Base-by-base conservation (phyloP, 108 stramenopile species). In the Stephanodiscus minutulus region DNA sequence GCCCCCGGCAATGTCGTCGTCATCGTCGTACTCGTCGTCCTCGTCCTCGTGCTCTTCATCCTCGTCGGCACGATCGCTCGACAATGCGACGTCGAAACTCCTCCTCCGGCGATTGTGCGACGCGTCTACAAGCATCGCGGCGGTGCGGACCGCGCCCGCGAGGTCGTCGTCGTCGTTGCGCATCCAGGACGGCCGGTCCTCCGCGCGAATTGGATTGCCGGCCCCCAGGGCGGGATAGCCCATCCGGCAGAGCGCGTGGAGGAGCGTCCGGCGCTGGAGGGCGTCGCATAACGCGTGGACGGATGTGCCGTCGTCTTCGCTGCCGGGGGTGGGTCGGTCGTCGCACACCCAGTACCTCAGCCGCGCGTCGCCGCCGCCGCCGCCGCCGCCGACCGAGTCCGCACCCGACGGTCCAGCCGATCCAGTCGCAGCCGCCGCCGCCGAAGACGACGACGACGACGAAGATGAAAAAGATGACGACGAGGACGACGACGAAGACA, bases 41-140 rank as follows among this genome's bases (percentile, higher is more conserved):
- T 48, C 46, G 0, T 31, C 28, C 11, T 37, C 70, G 1, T 62
- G 13, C 25, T 61, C 47, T 21, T 39, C 46, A 13, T 46, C 60
- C 31, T 55, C 68, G 39, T 9, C 39, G 10, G 11, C 11, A 8
- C 11, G 11, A 39, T 39, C 39, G 39, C 9, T 39, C 39, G 39
- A 39, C 7, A 11, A n/a, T n/a, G n/a, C 39, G 11, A 11, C 39
- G 5, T 36, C 33, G 35, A 50, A 44, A 44, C 3, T n/a, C n/a
- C n/a, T n/a, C n/a, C n/a, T 29, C 37, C 20, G 10, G 35, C 37
- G 15, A 65, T 77, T 70, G 25, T 62, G 55, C 10, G 61, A 62
- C 17, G 76, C 76, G 24, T 55, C 41, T 37, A 77, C 65, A 7
- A 77, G 41, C 76, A 77, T 77, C 43, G 48, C 25, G 12, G 53